Evolutionary conservation across 2,329 filamentous ascomycete species (phyloP), one percentile per base, ranked within the genome.

Genomic region (Beauveria sp.): DNA sequence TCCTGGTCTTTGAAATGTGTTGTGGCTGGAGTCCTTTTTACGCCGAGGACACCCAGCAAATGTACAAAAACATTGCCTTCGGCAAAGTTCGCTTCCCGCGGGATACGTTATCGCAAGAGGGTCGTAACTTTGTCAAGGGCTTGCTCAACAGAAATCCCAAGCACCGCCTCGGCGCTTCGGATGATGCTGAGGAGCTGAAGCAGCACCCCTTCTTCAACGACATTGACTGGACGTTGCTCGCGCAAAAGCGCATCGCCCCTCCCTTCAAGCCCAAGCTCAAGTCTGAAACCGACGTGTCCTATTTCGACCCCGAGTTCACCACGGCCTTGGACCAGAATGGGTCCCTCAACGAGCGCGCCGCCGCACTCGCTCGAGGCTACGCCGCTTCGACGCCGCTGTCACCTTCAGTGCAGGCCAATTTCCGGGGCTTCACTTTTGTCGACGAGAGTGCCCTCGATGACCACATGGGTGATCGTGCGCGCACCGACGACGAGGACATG

Each of bases 41-140:
- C 69, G 94, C 94, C 61, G 94, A 99, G 71, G 94, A 99, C 71
- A 99, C 94, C 0, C 94, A 99, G 75, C 94, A 99, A 74, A 99
- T 99, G 94, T 99, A 99, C 80, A 99, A 99, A 81, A 99, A 99
- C 78, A 99, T 99, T 72, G 94, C 94, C 0, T 99, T 99, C 71
- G 94, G 94, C 72, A 99, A 99, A 73, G 94, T 99, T 62, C 84
- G 94, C 63, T 99, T 99, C 74, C 94, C 94, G 8, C 85, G 92
- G 66, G 94, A 99, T 73, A 96, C 94, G 1, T 79, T 99, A 37
- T 97, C 92, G 63, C 89, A 92, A 46, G 94, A 99, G 74, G 94
- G 94, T 62, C 86, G 94, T 62, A 97, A 96, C 75, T 99, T 99
- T 70, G 94, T 99, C 71, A 99, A 99, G 80, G 94, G 94, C 22